Percentiles rank a stretch among this genome's conserved stretches.
Conservation (phyloP, 2,329 filamentous ascomycete species). For the Calycina marina region DNA sequence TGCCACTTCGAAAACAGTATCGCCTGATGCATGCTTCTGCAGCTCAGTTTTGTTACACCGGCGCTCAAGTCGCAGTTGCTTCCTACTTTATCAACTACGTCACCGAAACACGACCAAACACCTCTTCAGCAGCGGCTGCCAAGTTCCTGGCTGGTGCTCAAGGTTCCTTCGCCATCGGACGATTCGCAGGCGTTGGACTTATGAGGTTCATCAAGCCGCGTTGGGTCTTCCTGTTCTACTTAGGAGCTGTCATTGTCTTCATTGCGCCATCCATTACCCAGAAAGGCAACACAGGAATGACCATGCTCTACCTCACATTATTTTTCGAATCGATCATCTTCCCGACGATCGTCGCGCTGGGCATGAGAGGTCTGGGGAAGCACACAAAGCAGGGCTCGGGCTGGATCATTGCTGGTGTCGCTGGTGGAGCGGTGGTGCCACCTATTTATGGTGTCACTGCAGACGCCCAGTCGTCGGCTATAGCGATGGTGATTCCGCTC, state of each 20-base stretch:
- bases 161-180: conserved; percentile 37
- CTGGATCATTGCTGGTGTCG: conserved; percentile 33
- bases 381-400: conserved; percentile 35
- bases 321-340: conserved; percentile 40
- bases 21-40: conserved; percentile 45
- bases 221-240: conserved; percentile 34
- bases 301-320: conserved; percentile 33
- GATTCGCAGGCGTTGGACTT: conserved; percentile 32
- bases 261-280: conserved; percentile 32
- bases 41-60: conserved; percentile 49
- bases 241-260: conserved; percentile 32
- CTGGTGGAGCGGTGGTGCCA: conserved; percentile 33
- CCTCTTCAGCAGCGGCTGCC: conserved; percentile 25
- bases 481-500: conserved; percentile 30
- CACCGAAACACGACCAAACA: conserved; percentile 25
- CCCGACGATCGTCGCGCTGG: conserved; percentile 36
- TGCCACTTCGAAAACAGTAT: conserved; percentile 42
- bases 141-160: conserved; percentile 38
- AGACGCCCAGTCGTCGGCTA: conserved; percentile 8
- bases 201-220: conserved; percentile 38
- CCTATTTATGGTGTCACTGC: conserved; percentile 32
- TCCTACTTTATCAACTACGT: conserved; percentile 40
- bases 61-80: conserved; percentile 39
- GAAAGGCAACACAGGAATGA: conserved; percentile 32
- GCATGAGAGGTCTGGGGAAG: conserved; percentile 35